Evolutionary conservation across 306 rosid species (phyloP), one percentile per base, ranked within the genome.

Genomic region (Sophora flavescens): DNA sequence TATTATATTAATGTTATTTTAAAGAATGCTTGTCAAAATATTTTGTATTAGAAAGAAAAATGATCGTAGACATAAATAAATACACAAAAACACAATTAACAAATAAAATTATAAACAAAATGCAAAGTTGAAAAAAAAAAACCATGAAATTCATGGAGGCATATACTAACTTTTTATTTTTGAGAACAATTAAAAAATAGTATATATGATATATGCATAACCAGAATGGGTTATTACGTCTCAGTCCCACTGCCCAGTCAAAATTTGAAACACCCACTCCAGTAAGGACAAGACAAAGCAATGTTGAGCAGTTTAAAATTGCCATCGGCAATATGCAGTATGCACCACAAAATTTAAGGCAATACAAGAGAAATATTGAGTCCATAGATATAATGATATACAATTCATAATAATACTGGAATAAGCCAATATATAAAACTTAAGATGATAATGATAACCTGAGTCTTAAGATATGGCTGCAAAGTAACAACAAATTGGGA

Each of bases 401-500:
- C n/a, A 28, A 63, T 56, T 16, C 72, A 75, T 50, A 77, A 28
- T 18, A 62, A 70, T 53, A 62, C 80, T 39, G 3, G 53, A 78
- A 33, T 61, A 22, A 13, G 54, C 44, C 60, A 78, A 63, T 74
- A 83, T 64, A 51, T 58, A 70, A 47, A 67, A 26, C 47, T 50
- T 63, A 26, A 41, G 56, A 63, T 41, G 36, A 69, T 18, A 70
- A 62, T 56, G 63, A 60, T 80, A 75, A 92, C 99, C 97, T 92
- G 99, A 79, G 88, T 92, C 87, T 91, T 95, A 57, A 95, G 89
- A 80, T 95, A 95, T 76, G 97, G 96, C 86, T 92, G 98, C 86
- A 95, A 91, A 66, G 99, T 95, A 83, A 95, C 96, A 81, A 92
- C 96, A 88, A 92, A 92, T 68, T 92, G 98, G 18, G 99, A 92